Evolutionary conservation across 176 grass and related monocot genomes (phyloP).

Genomic region (Alopecurus myosuroides): DNA sequence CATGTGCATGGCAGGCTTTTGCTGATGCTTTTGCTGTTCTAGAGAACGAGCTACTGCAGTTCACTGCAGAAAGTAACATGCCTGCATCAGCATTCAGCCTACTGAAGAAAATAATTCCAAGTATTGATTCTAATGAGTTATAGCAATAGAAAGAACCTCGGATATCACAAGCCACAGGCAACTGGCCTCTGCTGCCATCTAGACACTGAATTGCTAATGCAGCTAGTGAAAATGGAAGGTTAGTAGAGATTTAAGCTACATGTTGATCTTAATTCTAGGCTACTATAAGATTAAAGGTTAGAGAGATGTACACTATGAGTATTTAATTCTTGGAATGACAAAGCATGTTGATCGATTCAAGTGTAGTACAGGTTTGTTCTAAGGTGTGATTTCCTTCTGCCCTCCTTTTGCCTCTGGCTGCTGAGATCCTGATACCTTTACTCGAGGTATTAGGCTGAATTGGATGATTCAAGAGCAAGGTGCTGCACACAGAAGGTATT

Average conservation of each 20-base stretch:
- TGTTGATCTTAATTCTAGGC: neutral
- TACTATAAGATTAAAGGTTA: neutral
- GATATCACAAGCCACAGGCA: conserved; percentile 1
- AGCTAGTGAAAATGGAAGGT: conserved; percentile 22
- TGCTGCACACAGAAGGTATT: neutral
- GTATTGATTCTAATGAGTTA: conserved; percentile 65
- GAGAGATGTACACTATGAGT: neutral
- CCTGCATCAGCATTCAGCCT: conserved; percentile 62
- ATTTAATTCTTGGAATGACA: neutral
- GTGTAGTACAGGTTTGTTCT: neutral
- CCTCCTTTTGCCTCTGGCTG: neutral
- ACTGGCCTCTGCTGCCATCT: neutral
- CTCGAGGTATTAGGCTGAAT: neutral
- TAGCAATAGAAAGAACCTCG: conserved; percentile 1
- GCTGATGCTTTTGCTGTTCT: conserved; percentile 83
- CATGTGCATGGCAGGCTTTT: conserved; percentile 70
- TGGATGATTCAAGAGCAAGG: neutral
- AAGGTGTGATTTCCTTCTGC: neutral
- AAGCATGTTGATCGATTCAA: neutral
- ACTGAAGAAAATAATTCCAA: conserved; percentile 86
- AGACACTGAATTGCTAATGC: neutral
- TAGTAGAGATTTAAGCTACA: neutral
- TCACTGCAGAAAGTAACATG: conserved; percentile 47
- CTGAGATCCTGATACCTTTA: neutral
- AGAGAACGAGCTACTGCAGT: conserved; percentile 75